Conservation (phyloP, 2,329 filamentous ascomycete species). For the Pezicula radicicola region DNA sequence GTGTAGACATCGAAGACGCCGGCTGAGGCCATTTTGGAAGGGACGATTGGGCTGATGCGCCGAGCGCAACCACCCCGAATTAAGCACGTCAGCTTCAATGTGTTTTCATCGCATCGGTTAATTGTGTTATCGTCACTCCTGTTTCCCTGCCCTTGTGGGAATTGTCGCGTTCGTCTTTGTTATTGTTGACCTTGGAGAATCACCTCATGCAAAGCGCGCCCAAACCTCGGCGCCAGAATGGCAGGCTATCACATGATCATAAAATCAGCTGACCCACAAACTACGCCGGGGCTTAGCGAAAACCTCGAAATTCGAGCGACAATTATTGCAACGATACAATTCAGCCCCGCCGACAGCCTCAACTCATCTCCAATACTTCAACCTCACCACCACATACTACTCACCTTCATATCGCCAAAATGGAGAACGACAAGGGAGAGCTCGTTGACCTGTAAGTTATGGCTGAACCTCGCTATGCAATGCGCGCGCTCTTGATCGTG, state of each 20-base stretch:
- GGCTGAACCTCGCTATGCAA: slow-evolving; percentile 7
- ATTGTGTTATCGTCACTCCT: neutral
- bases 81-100: slow-evolving; percentile 21
- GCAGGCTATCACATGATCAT: neutral
- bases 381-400: slow-evolving; percentile 24
- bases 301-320: slow-evolving; percentile 5
- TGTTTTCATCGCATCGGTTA: slow-evolving; percentile 7
- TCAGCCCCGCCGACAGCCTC: slow-evolving; percentile 25
- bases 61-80: slow-evolving; percentile 14
- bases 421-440: slow-evolving; percentile 99
- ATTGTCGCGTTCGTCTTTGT: neutral
- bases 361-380: slow-evolving; percentile 25
- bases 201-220: neutral
- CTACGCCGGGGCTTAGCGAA: neutral
- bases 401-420: slow-evolving; percentile 52
- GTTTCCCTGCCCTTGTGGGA: neutral
- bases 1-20: slow-evolving; percentile 22
- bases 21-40: slow-evolving; percentile 32
- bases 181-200: neutral
- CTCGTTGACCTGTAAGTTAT: slow-evolving; percentile 92
- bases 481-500: slow-evolving; percentile 6
- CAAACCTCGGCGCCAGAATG: neutral
- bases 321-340: slow-evolving; percentile 10
- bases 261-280: neutral
- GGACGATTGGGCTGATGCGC: slow-evolving; percentile 13